Evolutionary conservation across 2,329 filamentous ascomycete species (phyloP).

Genomic region (Clonostachys rosea): DNA sequence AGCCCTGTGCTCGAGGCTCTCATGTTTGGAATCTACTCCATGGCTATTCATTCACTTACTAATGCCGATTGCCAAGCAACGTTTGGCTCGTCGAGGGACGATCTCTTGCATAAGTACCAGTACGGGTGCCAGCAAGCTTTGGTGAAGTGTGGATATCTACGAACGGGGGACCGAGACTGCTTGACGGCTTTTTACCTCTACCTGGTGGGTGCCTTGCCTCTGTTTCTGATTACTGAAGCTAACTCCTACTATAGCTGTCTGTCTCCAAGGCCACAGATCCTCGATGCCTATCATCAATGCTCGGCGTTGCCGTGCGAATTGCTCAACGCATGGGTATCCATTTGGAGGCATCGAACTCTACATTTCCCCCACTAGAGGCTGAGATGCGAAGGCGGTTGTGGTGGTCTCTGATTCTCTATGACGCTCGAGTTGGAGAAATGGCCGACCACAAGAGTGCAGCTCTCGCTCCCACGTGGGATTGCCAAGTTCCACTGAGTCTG

Average conservation of each 20-base stretch:
- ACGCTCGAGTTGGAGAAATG: slow-evolving; percentile 50
- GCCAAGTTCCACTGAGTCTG: slow-evolving; percentile 50
- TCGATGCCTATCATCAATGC: slow-evolving; percentile 43
- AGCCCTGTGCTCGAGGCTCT: slow-evolving; percentile 56
- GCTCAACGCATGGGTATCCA: slow-evolving; percentile 66
- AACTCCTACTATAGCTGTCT: slow-evolving; percentile 43
- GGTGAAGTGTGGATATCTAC: slow-evolving; percentile 42
- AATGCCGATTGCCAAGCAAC: slow-evolving; percentile 44
- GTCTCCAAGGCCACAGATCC: slow-evolving; percentile 35
- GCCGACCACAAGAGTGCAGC: slow-evolving; percentile 46
- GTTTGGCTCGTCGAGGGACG: slow-evolving; percentile 31
- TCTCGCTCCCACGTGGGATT: slow-evolving; percentile 57
- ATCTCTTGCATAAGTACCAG: slow-evolving; percentile 36
- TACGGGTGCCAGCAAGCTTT: slow-evolving; percentile 49
- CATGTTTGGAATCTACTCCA: slow-evolving; percentile 61
- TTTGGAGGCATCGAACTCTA: slow-evolving; percentile 51
- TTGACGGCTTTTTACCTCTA: slow-evolving; percentile 54
- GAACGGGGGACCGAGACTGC: slow-evolving; percentile 42
- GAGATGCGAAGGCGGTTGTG: slow-evolving; percentile 65
- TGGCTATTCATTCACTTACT: slow-evolving; percentile 52
- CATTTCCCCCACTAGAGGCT: slow-evolving; percentile 56
- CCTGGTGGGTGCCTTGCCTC: slow-evolving; percentile 40
- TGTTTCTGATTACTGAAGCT: slow-evolving; percentile 40
- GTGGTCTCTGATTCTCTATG: slow-evolving; percentile 55
- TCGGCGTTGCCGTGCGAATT: slow-evolving; percentile 54